phyloP scores from a whole-genome alignment of 202 grass and related monocot genomes.

The Bolboschoenoplectus hybrid region DNA sequence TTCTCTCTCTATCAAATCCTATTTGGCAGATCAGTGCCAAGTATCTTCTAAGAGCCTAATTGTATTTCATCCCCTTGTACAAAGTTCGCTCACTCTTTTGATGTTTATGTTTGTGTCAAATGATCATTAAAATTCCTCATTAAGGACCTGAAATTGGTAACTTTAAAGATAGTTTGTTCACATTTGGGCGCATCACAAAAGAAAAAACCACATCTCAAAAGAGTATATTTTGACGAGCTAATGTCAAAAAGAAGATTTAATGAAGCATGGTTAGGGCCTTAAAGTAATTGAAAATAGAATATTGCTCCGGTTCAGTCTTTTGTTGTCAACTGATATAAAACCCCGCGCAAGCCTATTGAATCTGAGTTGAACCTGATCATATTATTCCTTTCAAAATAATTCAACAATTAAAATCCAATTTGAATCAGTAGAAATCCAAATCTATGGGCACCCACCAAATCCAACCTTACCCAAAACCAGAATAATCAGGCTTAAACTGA shows the following conservation, averaged over 20 bases:
- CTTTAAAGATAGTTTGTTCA: not conserved
- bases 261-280: not conserved
- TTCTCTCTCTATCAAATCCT: not conserved
- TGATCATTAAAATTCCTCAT: not conserved
- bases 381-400: not conserved
- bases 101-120: not conserved
- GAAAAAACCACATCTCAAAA: not conserved
- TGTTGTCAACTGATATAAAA: not conserved
- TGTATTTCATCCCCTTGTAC: slow-evolving; percentile 4
- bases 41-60: not conserved
- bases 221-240: not conserved
- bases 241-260: not conserved
- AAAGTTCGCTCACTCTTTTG: not conserved
- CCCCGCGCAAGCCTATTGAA: not conserved
- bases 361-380: not conserved
- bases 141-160: not conserved
- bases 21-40: not conserved
- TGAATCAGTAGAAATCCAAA: not conserved
- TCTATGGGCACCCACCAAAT: not conserved
- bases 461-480: not conserved
- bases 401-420: not conserved
- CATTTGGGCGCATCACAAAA: not conserved
- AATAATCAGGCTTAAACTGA: not conserved
- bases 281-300: not conserved
- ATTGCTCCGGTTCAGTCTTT: not conserved